Evolutionary conservation across 257 asterid species (phyloP).

Genomic region (Osmanthus fragrans): DNA sequence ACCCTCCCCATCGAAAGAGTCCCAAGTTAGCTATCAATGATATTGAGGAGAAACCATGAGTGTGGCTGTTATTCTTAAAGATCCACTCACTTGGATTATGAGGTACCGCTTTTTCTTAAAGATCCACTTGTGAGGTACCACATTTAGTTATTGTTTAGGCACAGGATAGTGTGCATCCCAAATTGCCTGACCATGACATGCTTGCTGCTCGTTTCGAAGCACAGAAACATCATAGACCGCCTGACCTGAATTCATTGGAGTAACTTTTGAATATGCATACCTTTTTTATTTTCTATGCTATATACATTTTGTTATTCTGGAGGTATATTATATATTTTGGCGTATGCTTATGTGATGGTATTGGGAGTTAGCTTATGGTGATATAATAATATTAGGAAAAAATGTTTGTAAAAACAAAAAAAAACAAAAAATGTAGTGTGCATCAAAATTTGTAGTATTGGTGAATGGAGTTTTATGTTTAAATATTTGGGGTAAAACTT

Average conservation of each 20-base stretch:
- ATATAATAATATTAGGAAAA: too few relatives aligned
- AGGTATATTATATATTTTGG: background rate
- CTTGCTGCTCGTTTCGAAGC: constrained; percentile 94
- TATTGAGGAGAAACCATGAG: background rate
- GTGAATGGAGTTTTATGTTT: background rate
- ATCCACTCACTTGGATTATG: constrained; percentile 57
- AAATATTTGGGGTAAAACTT: background rate
- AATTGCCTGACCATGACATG: constrained; percentile 77
- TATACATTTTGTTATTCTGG: background rate
- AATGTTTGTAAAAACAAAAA: too few relatives aligned
- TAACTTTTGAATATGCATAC: background rate
- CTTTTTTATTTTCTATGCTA: background rate
- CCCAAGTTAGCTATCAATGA: constrained; percentile 15
- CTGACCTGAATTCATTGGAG: constrained; percentile 19
- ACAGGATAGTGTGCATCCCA: constrained; percentile 54
- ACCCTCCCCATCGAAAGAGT: constrained; percentile 55
- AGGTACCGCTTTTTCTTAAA: constrained; percentile 47
- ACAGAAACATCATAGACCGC: constrained; percentile 60
- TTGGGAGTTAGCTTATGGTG: too few relatives aligned
- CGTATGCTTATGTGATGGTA: too few relatives aligned
- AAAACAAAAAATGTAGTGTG: background rate
- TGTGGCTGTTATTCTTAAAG: constrained; percentile 51
- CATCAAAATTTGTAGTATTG: background rate
- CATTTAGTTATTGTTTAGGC: constrained; percentile 1
- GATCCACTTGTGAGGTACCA: constrained; percentile 61